Conservation (phyloP, 2,329 filamentous ascomycete species). For the Aspergillus brasiliensis region DNA sequence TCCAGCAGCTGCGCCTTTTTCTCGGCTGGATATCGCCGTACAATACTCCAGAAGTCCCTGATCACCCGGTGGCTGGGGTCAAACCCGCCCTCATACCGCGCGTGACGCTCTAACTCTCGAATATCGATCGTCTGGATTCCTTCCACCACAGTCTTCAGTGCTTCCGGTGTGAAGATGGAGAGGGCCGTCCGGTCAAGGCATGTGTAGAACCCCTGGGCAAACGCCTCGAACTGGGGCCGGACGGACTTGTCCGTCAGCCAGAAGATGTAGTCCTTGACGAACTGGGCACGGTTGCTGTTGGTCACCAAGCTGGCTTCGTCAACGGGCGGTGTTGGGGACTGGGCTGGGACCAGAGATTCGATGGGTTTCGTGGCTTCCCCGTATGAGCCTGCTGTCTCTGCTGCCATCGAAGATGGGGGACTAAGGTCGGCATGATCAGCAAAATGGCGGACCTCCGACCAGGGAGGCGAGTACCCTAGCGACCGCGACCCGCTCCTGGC, state of each 20-base stretch:
- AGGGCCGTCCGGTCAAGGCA: conserved; percentile 73
- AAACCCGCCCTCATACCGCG: conserved; percentile 80
- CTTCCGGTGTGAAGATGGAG: conserved; percentile 67
- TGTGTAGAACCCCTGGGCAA: conserved; percentile 75
- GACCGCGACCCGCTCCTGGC: conserved; percentile 1
- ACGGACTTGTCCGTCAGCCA: conserved; percentile 82
- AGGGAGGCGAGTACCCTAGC: conserved; percentile 19
- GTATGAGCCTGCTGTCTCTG: conserved; percentile 21
- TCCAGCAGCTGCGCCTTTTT: conserved; percentile 79
- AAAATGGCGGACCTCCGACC: conserved; percentile 27
- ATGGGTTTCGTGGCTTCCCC: conserved; percentile 26
- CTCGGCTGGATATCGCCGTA: conserved; percentile 62
- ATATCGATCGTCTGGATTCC: conserved; percentile 81
- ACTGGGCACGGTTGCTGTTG: conserved; percentile 73
- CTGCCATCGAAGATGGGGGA: conserved; percentile 26
- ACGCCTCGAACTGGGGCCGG: conserved; percentile 74
- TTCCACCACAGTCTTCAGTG: conserved; percentile 78
- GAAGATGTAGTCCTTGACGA: conserved; percentile 79
- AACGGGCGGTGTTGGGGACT: conserved; percentile 34
- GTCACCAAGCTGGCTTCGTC: conserved; percentile 73
- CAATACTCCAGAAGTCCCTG: conserved; percentile 80
- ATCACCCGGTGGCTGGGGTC: conserved; percentile 69
- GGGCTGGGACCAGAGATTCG: conserved; percentile 25
- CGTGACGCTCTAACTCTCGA: conserved; percentile 66
- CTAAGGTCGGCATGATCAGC: conserved; percentile 20